These are phyloP conservation scores for Citrullus mucosospermus DNA, from an alignment of 306 rosid genomes.

Conservation along the genomic window DNA sequence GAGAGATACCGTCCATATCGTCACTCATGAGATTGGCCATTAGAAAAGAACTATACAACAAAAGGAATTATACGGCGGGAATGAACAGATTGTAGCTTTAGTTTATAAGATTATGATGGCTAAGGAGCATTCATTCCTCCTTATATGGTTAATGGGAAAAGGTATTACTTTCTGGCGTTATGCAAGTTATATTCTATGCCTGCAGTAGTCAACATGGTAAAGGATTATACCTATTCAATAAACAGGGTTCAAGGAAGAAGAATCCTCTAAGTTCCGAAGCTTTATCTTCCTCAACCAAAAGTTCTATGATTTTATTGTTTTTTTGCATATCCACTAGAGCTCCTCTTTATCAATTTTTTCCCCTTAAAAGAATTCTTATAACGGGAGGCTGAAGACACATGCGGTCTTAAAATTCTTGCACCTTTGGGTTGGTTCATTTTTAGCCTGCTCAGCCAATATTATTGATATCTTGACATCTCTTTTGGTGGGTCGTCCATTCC, in stretches of 20 bases:
- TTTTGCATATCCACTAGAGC: too few species aligned
- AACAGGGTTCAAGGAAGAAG: background rate
- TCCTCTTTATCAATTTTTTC: too few species aligned
- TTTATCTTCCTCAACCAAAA: background rate
- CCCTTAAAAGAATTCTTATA: too few species aligned
- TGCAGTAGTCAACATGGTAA: conserved; percentile 1
- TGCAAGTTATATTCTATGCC: background rate
- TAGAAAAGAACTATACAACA: background rate
- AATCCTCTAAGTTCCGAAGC: background rate
- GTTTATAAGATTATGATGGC: background rate
- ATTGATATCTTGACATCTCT: too few species aligned
- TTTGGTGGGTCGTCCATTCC: too few species aligned
- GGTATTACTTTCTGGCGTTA: background rate
- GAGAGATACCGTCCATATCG: background rate
- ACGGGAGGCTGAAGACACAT: too few species aligned
- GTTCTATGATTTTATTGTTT: too few species aligned
- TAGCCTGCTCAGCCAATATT: too few species aligned
- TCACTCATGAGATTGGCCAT: background rate
- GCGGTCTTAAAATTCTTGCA: too few species aligned
- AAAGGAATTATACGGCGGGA: background rate
- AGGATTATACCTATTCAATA: background rate
- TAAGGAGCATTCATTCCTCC: background rate
- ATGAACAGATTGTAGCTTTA: background rate
- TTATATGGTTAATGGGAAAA: background rate
- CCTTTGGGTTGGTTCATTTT: too few species aligned